Percentiles rank a stretch among this genome's conserved stretches.
These are phyloP conservation scores for Mollisia scopiformis DNA, from an alignment of 2,329 filamentous ascomycete genomes.

Conservation along the genomic window DNA sequence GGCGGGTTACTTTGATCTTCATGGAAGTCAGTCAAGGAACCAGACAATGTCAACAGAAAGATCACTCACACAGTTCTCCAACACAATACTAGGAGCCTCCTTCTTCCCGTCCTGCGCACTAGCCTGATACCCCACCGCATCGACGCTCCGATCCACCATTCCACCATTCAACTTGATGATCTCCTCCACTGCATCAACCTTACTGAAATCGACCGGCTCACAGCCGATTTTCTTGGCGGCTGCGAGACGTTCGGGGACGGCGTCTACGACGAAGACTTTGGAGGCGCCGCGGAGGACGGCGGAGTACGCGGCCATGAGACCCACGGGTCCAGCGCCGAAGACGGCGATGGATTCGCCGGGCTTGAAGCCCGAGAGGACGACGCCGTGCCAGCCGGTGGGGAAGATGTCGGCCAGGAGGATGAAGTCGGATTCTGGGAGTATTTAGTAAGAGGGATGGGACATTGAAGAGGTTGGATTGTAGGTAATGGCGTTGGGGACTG, in stretches of 20 bases:
- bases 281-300: slow-evolving; percentile 63
- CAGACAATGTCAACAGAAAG: neutral
- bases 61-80: slow-evolving; percentile 27
- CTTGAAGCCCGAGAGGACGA: slow-evolving; percentile 60
- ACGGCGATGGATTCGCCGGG: slow-evolving; percentile 65
- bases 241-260: slow-evolving; percentile 59
- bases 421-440: slow-evolving; percentile 59
- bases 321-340: slow-evolving; percentile 67
- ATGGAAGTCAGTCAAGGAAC: neutral
- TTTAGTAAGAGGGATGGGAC: neutral
- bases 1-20: slow-evolving; percentile 30
- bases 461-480: neutral
- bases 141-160: slow-evolving; percentile 66
- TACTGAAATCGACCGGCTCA: slow-evolving; percentile 62
- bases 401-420: slow-evolving; percentile 54
- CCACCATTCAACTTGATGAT: slow-evolving; percentile 61
- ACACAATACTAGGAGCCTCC: slow-evolving; percentile 59
- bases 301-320: slow-evolving; percentile 68
- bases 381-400: slow-evolving; percentile 57
- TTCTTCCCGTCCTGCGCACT: slow-evolving; percentile 56
- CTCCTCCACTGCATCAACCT: slow-evolving; percentile 60
- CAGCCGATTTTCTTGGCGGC: slow-evolving; percentile 65
- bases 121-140: slow-evolving; percentile 69
- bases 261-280: slow-evolving; percentile 64
- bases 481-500: neutral